Evolutionary conservation across 768 basidiomycete species (phyloP), one percentile per base, ranked within the genome.

Genomic region (Mycena kentingensis): DNA sequence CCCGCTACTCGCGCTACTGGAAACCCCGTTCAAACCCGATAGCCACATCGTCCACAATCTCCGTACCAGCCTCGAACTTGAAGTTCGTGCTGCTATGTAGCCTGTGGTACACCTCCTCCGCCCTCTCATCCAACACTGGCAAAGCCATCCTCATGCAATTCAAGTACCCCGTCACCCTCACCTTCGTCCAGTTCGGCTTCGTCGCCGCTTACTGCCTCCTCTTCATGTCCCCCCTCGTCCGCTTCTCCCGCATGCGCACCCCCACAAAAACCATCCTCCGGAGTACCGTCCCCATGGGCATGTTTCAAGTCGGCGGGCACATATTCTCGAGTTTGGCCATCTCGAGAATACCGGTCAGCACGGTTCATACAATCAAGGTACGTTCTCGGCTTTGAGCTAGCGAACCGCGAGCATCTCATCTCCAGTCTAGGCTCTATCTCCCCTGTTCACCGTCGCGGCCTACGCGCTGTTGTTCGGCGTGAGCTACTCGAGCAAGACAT

Each of bases 291-390:
- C 93, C 95, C 1, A 98, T 98, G 96, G 95, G 94, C 21, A 79
- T 90, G 55, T 99, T 99, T 68, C 97, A 99, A 72, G 95, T 99
- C 28, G 93, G 87, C 6, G 97, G 97, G 1, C 97, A 99, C 67
- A 93, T 99, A 64, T 98, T 97, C 68, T 94, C 94, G 16, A 96
- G 93, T 61, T 87, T 99, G 74, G 97, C 97, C 11, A 99, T 98
- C 47, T 93, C 94, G 43, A 79, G 93, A 45, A 96, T 98, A 55
- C 93, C 90, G 2, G 97, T 99, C 53, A 93, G 90, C 74, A 99
- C 97, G 0, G 94, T 98, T 13, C 97, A 99, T 69, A 98, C 96
- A 41, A 98, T 98, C 72, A 99, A 99, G 86, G 96, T 96, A 63
- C 61, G 79, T 67, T 21, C 29, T 18, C 19, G 7, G 7, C 8